Evolutionary conservation across 228 moss, liverwort and hornwort genomes (phyloP).

Genomic region (Sphagnum magellanicum): DNA sequence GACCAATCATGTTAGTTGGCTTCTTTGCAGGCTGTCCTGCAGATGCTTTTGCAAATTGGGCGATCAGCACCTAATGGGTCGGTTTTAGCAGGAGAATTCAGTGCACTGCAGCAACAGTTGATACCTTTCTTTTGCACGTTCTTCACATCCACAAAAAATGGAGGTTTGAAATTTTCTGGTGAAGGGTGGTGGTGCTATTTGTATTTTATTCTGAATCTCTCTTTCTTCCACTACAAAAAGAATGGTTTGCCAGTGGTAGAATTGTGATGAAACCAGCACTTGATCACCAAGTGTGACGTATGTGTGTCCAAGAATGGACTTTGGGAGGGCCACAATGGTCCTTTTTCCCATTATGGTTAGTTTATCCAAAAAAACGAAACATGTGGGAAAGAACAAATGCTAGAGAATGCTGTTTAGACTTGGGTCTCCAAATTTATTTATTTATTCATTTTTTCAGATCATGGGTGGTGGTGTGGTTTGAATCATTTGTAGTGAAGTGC

Average conservation of each 20-base stretch:
- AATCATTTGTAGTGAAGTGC: conserved; percentile 48
- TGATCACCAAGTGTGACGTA: no score
- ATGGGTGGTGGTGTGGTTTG: no score
- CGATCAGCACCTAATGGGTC: conserved; percentile 75
- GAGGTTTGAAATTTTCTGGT: background rate
- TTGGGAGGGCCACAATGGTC: no score
- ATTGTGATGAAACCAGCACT: background rate
- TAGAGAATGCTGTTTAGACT: no score
- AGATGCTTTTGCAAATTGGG: conserved; percentile 82
- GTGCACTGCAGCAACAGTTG: conserved; percentile 78
- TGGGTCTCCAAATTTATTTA: no score
- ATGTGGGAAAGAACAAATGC: no score
- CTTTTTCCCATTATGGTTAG: no score
- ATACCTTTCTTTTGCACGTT: conserved; percentile 91
- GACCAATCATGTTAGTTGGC: no score
- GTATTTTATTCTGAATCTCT: background rate
- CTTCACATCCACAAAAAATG: conserved; percentile 39
- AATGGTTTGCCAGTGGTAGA: background rate
- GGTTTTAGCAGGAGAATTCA: conserved; percentile 50
- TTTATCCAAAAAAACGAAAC: no score
- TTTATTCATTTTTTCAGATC: no score
- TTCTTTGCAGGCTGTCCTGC: conserved; percentile 68
- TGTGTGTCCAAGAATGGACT: no score
- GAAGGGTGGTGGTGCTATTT: background rate
- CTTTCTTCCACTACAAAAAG: background rate